Percentiles rank a stretch among this genome's conserved stretches.
Evolutionary conservation across 352 stramenopile species (phyloP).

Genomic region (Phytophthora crassamura): DNA sequence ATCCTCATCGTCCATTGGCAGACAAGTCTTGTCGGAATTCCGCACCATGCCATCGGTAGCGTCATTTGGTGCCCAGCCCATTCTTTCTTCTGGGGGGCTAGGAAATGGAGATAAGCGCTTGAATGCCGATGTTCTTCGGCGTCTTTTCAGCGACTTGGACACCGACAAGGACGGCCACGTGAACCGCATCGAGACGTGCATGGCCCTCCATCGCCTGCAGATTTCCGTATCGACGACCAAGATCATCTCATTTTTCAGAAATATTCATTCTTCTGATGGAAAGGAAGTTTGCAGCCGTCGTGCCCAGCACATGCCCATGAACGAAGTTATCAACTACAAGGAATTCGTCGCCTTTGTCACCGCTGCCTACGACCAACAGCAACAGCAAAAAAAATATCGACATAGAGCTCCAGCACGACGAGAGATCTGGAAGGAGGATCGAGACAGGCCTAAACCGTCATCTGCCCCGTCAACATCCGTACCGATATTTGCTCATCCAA

Average conservation of each 20-base stretch:
- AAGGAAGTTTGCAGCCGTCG: conserved; percentile 5
- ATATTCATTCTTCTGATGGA: conserved; percentile 37
- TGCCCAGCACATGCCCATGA: conserved; percentile 37
- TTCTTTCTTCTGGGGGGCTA: conserved; percentile 18
- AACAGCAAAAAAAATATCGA: conserved; percentile 21
- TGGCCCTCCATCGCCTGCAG: conserved; percentile 77
- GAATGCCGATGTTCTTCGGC: conserved; percentile 65
- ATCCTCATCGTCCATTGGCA: conserved; percentile 55
- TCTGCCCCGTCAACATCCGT: conserved; percentile 25
- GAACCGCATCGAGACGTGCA: conserved; percentile 75
- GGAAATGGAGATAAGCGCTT: conserved; percentile 30
- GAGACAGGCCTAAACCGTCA: background rate
- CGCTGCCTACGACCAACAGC: conserved; percentile 51
- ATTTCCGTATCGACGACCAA: conserved; percentile 60
- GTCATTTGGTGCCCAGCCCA: conserved; percentile 54
- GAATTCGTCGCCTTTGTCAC: conserved; percentile 80
- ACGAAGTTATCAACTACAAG: conserved; percentile 80
- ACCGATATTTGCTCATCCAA: conserved; percentile 31
- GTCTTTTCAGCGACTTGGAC: conserved; percentile 85
- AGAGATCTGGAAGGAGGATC: conserved; percentile 2
- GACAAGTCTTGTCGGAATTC: conserved; percentile 75
- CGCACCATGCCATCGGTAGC: conserved; percentile 67
- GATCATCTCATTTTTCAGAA: conserved; percentile 76
- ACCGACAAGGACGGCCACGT: conserved; percentile 68
- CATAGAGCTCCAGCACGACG: background rate